Conservation (phyloP, 257 asterid species). For the Solanum tacnaense region DNA sequence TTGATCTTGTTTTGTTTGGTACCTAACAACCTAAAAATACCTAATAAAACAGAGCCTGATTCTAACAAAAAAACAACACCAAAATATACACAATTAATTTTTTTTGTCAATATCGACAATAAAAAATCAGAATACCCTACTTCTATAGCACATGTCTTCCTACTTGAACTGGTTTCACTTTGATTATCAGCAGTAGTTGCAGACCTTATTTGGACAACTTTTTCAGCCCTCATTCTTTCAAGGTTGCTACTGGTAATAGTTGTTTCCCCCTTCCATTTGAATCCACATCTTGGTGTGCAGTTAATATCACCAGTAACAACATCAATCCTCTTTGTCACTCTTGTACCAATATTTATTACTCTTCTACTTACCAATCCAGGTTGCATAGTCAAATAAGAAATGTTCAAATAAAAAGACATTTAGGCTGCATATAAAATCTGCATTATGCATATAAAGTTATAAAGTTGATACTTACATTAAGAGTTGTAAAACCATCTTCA, state of each 20-base stretch:
- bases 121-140: background rate
- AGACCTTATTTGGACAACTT: background rate
- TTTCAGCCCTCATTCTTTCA: background rate
- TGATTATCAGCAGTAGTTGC: background rate
- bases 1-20: background rate
- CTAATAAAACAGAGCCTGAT: no score
- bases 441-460: no score
- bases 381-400: background rate
- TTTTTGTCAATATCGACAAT: background rate
- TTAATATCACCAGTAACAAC: background rate
- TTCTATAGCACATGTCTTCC: background rate
- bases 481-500: background rate
- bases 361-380: background rate
- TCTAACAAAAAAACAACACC: background rate
- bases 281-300: background rate
- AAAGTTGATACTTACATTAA: background rate
- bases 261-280: background rate
- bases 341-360: no score
- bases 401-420: no score
- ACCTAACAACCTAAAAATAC: background rate
- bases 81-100: background rate
- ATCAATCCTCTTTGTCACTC: background rate
- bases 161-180: background rate
- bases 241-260: background rate
- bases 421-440: background rate